Base-by-base conservation (phyloP, 108 stramenopile species). In the Nitzschia sp. region DNA sequence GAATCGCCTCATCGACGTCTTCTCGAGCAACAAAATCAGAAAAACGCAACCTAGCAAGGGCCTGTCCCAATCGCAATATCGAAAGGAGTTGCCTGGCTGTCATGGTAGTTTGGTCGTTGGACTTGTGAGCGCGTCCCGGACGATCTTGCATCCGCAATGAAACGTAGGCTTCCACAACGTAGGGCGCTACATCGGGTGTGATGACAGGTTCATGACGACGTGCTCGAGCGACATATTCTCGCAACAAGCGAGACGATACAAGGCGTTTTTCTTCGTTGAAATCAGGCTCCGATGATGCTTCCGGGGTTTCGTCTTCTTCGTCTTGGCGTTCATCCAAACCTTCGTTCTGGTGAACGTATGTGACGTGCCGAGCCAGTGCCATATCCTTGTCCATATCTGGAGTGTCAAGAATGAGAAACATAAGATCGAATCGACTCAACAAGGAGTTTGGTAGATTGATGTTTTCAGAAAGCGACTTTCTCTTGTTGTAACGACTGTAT, bases 1-100 rank as follows among this genome's bases (percentile, higher is more conserved):
- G 96, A 67, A 97, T 97, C 11, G 98, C 96, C 80, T 99, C 98
- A 68, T 97, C 92, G 0, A 99, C 97, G 69, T 99, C 98, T 55
- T 95, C 94, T 21, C 91, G 81, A n/a, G 90, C 93, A 0, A 99
- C 96, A 22, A 72, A 89, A 41, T 93, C 91, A 22, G 86, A 84
- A 70, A 98, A 98, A 10, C 96, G 90, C 41, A 99, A 87, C 19
- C 98, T 90, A 6, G 97, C 97, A 39, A 97, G 80, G 0, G 97
- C 96, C 76, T 97, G 95, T 46, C 95, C 80, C 70, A 98, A 75
- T 53, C 98, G 95, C 24, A 99, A 81, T 69, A 98, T 98, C 26
- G 96, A 97, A 6, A 99, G 80, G 22, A 99, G 86, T 83, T 98
- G 97, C 42, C 98, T 83, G 8, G 98, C 94, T 17, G 98, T 99